Evolutionary conservation across 2,329 filamentous ascomycete genomes (phyloP), one percentile per base, ranked within the genome.

Genomic region (Botrytis tulipae): DNA sequence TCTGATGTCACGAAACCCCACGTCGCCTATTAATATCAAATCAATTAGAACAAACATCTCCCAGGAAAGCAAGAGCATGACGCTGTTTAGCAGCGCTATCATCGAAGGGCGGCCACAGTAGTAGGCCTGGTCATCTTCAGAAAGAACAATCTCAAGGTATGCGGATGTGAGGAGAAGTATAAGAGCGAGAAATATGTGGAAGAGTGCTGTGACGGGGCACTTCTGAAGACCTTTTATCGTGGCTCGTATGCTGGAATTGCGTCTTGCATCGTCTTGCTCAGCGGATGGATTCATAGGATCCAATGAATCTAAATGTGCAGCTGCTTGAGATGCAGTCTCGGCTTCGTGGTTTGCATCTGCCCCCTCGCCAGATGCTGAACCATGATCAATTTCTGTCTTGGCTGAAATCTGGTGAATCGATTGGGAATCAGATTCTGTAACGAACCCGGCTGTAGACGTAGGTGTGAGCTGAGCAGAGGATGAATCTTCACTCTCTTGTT

Each of bases 321-420:
- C 37, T 2, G 60, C 25, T 29, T 62, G 37, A n/a, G 60, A 40
- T 40, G 35, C 59, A 61, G 59, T 61, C 59, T 61, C 59, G 9
- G 6, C 22, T 61, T 61, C 22, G 59, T 32, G 20, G 18, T 46
- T 29, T 1, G 20, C 9, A 22, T 37, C 35, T 25, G 35, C 35
- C 0, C 3, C 12, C 0, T 14, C 10, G 20, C 7, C 22, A n/a
- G 20, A 7, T 10, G 35, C 12, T 3, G 12, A 1, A n/a, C 3
- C 12, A 4, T n/a, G 22, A 40, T 61, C 12, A 40, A 40, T 4
- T n/a, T 25, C 32, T 16, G 12, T 40, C 35, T n/a, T 61, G 32
- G 12, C 35, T 37, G 6, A 7, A 22, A 35, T 16, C 12, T n/a
- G 20, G 14, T 16, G 12, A 6, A 61, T 40, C 10, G 35, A 40